phyloP scores from a whole-genome alignment of 2,329 filamentous ascomycete genomes.

The Daldinia sp. region DNA sequence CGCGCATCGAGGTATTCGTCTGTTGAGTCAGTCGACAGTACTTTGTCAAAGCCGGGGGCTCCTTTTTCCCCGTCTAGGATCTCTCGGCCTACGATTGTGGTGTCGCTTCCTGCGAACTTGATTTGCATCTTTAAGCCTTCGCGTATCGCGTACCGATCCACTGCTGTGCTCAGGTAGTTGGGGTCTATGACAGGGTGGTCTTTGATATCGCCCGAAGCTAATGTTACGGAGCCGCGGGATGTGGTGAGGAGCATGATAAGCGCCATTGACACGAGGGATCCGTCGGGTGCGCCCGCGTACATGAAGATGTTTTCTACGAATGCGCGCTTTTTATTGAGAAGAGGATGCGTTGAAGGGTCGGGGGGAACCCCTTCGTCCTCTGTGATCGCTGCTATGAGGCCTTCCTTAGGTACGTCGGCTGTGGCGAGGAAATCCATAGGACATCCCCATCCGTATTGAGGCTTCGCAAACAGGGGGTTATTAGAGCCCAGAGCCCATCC shows the following conservation, averaged over 20 bases:
- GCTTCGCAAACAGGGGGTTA: conserved; percentile 48
- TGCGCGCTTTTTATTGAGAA: conserved; percentile 42
- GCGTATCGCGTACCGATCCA: conserved; percentile 45
- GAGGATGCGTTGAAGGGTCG: conserved; percentile 42
- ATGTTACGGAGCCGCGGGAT: conserved; percentile 42
- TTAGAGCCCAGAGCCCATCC: conserved; percentile 47
- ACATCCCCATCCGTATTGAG: conserved; percentile 49
- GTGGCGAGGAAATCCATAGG: conserved; percentile 51
- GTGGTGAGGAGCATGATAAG: conserved; percentile 41
- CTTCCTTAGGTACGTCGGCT: conserved; percentile 40
- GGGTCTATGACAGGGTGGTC: conserved; percentile 40
- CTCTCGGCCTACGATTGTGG: conserved; percentile 33
- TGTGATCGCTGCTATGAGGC: conserved; percentile 45
- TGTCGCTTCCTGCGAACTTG: conserved; percentile 31
- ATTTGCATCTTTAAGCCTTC: conserved; percentile 41
- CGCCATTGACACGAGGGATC: conserved; percentile 23
- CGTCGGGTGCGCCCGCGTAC: conserved; percentile 21
- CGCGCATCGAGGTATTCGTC: conserved; percentile 31
- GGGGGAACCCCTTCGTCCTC: conserved; percentile 47
- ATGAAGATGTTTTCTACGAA: conserved; percentile 29
- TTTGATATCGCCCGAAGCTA: conserved; percentile 27
- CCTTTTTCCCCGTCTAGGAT: conserved; percentile 44
- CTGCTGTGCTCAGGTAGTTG: conserved; percentile 44
- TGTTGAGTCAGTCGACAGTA: conserved; percentile 15
- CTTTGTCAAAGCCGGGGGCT: conserved; percentile 29